These are phyloP conservation scores for Backusella parvicylindrica DNA, from an alignment of 192 early-diverging fungal species.

Conservation along the genomic window DNA sequence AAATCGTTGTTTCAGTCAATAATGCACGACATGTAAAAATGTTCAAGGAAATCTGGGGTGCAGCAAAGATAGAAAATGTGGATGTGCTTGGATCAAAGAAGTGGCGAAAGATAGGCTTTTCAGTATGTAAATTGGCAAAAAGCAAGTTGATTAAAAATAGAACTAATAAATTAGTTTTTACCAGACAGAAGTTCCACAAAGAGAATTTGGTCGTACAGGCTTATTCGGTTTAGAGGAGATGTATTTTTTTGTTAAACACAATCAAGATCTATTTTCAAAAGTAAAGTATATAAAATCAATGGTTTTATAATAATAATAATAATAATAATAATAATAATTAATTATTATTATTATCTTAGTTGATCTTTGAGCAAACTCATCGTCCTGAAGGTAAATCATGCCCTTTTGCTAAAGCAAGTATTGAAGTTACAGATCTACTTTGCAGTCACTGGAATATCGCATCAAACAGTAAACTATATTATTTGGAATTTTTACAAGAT, in stretches of 20 bases:
- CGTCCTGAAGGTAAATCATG: slow-evolving; percentile 41
- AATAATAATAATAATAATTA: too few relatives aligned
- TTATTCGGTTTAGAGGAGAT: slow-evolving; percentile 63
- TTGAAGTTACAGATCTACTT: slow-evolving; percentile 65
- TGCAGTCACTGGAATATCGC: slow-evolving; percentile 67
- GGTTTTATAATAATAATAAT: too few relatives aligned
- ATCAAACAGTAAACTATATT: slow-evolving; percentile 66
- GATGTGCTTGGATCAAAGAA: slow-evolving; percentile 34
- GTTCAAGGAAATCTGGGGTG: slow-evolving; percentile 55
- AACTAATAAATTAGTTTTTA: slow-evolving; percentile 9
- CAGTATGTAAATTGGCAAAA: slow-evolving; percentile 36
- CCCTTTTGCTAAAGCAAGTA: slow-evolving; percentile 58
- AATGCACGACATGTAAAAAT: slow-evolving; percentile 48
- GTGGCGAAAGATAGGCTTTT: slow-evolving; percentile 67
- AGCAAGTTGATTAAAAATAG: neutral
- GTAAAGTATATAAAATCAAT: too few relatives aligned
- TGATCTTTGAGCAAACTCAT: slow-evolving; percentile 43
- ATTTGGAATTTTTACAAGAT: too few relatives aligned
- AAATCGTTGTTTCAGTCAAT: slow-evolving; percentile 41
- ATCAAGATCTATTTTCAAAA: slow-evolving; percentile 44
- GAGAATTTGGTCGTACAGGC: slow-evolving; percentile 61
- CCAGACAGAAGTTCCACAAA: slow-evolving; percentile 55
- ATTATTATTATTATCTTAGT: slow-evolving; percentile 26
- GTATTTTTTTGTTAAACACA: slow-evolving; percentile 45
- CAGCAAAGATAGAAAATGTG: slow-evolving; percentile 39